A percentile compares a stretch with the other conserved stretches of the same genome.
phyloP scores from a whole-genome alignment of 2,329 filamentous ascomycete species.

The Aspergillus ustus region DNA sequence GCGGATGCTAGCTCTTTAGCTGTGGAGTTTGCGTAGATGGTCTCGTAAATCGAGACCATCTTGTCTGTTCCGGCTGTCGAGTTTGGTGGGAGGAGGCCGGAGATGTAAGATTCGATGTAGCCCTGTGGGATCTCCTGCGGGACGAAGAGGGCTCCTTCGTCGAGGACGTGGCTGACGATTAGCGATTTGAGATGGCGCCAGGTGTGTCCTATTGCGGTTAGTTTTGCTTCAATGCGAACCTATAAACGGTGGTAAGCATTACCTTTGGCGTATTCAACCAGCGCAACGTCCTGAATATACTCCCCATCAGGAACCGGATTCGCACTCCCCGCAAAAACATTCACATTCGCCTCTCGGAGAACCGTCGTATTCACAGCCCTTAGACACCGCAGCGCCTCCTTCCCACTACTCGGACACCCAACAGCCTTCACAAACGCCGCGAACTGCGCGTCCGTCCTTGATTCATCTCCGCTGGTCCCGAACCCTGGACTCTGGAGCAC shows the following conservation, averaged over 20 bases:
- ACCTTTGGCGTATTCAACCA: background rate
- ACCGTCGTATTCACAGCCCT: background rate
- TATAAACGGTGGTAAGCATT: no score
- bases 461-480: background rate
- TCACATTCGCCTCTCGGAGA: background rate
- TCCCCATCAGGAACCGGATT: constrained; percentile 1
- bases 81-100: background rate
- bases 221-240: no score
- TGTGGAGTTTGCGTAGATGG: background rate
- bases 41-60: background rate
- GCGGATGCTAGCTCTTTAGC: background rate
- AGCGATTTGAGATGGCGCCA: constrained; percentile 1
- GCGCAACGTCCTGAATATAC: background rate
- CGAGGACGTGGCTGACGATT: constrained; percentile 1
- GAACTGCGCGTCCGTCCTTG: background rate
- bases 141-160: constrained; percentile 1
- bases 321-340: background rate
- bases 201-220: background rate
- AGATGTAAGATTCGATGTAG: background rate
- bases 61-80: background rate
- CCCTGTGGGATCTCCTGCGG: background rate
- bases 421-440: background rate
- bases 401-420: background rate
- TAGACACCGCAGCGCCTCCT: background rate
- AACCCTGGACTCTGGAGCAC: background rate